Evolutionary conservation across 177 flowering plant genomes (phyloP).

Genomic region (Vitis hybrid): DNA sequence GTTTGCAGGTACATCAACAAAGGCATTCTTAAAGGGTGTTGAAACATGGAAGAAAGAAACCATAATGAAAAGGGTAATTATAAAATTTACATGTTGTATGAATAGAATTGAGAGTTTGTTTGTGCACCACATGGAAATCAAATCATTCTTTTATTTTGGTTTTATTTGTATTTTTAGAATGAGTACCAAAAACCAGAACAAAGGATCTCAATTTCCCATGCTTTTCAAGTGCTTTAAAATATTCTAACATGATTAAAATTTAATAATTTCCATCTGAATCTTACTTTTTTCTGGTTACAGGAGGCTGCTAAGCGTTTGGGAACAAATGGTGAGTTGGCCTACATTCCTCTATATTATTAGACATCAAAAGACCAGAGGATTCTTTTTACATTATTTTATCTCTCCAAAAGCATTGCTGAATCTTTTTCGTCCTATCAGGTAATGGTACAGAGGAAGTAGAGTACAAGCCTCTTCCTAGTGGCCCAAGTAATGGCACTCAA

Average conservation of each 20-base stretch:
- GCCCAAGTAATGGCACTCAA: conserved; percentile 39
- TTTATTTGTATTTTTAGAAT: too few relatives aligned
- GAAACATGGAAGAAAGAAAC: conserved; percentile 96
- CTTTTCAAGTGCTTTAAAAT: neutral
- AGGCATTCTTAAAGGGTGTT: conserved; percentile 80
- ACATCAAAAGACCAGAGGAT: neutral
- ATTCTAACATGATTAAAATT: neutral
- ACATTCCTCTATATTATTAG: neutral
- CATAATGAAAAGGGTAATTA: conserved; percentile 59
- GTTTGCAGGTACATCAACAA: conserved; percentile 77
- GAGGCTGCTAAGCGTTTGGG: conserved; percentile 66
- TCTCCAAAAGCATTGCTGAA: neutral
- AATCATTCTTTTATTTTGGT: neutral
- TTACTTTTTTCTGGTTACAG: conserved; percentile 38
- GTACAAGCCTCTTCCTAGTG: conserved; percentile 77
- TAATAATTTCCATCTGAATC: neutral
- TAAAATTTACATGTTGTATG: neutral
- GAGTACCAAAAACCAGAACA: too few relatives aligned
- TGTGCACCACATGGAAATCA: neutral
- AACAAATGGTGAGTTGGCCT: conserved; percentile 48
- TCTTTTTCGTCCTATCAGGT: conserved; percentile 22
- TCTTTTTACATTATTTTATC: neutral
- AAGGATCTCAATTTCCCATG: too few relatives aligned
- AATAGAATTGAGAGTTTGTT: too few relatives aligned
- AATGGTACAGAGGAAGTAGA: conserved; percentile 47